Conservation (phyloP, 805 yeast species). For the Candida xyloterini region DNA sequence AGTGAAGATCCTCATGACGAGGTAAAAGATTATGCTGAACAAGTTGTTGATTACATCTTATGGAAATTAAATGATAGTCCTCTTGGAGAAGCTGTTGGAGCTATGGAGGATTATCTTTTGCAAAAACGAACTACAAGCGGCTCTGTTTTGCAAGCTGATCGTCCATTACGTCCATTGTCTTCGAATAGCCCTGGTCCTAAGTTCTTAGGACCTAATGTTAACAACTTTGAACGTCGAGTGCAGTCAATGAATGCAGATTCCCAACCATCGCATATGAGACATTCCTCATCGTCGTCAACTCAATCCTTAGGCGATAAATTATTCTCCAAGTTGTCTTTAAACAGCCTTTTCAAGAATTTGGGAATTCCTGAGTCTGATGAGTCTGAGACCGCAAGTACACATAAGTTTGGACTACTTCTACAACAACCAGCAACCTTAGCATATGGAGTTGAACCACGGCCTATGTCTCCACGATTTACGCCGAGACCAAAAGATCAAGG, state of each 20-base stretch:
- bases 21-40: constrained; percentile 68
- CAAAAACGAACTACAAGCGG: constrained; percentile 36
- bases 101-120: constrained; percentile 61
- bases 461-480: constrained; percentile 55
- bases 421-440: constrained; percentile 29
- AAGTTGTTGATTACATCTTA: constrained; percentile 70
- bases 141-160: background rate
- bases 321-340: constrained; percentile 17
- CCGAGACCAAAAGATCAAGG: constrained; percentile 29
- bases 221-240: constrained; percentile 18
- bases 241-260: constrained; percentile 25
- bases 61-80: constrained; percentile 61
- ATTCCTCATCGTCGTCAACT: constrained; percentile 24
- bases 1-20: constrained; percentile 88
- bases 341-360: constrained; percentile 23
- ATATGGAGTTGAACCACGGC: constrained; percentile 46
- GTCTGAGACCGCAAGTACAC: constrained; percentile 21
- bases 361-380: constrained; percentile 23
- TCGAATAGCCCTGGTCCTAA: constrained; percentile 8
- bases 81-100: constrained; percentile 58
- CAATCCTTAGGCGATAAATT: constrained; percentile 23
- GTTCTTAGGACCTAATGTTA: constrained; percentile 1
- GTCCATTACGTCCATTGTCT: constrained; percentile 9
- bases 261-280: constrained; percentile 8
- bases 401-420: constrained; percentile 24